These are phyloP conservation scores for Diaporthe sp. DNA, from an alignment of 2,329 filamentous ascomycete species.

Conservation along the genomic window DNA sequence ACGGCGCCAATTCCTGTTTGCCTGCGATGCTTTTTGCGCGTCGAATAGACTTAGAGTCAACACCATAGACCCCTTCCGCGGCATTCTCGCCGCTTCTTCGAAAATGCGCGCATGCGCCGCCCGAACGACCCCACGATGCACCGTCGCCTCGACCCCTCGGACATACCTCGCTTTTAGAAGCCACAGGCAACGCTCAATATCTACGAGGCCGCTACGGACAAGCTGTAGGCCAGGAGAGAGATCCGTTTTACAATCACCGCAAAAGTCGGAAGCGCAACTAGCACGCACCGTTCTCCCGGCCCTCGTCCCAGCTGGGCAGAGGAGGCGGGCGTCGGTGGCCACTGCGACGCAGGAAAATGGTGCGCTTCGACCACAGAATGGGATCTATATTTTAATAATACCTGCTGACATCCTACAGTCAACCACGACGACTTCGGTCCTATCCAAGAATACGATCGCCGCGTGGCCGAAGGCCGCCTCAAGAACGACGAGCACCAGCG, in stretches of 20 bases:
- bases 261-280: not conserved
- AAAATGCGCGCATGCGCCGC: constrained; percentile 41
- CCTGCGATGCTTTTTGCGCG: constrained; percentile 19
- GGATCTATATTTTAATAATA: not conserved
- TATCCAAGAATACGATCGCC: constrained; percentile 87
- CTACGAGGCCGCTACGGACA: constrained; percentile 33
- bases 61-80: not conserved
- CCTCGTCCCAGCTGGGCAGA: constrained; percentile 41
- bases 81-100: not conserved
- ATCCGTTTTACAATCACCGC: not conserved
- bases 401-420: constrained; percentile 35
- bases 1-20: not conserved
- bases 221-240: constrained; percentile 8
- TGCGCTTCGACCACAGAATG: constrained; percentile 26
- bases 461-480: constrained; percentile 80
- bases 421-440: constrained; percentile 72
- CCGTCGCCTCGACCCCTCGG: constrained; percentile 28
- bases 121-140: constrained; percentile 29
- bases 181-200: constrained; percentile 31
- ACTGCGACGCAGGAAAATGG: constrained; percentile 44
- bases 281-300: constrained; percentile 43
- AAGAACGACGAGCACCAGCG: constrained; percentile 93
- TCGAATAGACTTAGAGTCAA: constrained; percentile 8
- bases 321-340: constrained; percentile 42
- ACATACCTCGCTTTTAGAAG: constrained; percentile 15